phyloP scores from a whole-genome alignment of 345 rosid species.

The Turritis glabra region DNA sequence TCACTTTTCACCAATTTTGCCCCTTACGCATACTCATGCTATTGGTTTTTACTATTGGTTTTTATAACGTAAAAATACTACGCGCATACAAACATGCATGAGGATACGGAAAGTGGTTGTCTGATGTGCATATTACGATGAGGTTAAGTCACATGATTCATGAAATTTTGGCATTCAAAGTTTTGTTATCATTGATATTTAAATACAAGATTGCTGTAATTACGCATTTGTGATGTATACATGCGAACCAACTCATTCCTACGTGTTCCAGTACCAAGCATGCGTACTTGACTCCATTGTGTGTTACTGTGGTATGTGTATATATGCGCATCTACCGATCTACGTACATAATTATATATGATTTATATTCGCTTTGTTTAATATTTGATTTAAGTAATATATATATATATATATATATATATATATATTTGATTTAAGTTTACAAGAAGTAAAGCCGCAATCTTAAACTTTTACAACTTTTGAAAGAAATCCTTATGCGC shows the following conservation, averaged over 20 bases:
- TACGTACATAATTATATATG: too few species aligned
- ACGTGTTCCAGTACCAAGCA: slow-evolving; percentile 9
- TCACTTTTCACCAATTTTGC: slow-evolving; percentile 1
- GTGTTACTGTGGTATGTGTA: background rate
- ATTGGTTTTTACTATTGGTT: slow-evolving; percentile 19
- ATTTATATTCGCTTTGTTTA: too few species aligned
- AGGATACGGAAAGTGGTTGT: slow-evolving; percentile 4
- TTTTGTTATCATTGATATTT: background rate
- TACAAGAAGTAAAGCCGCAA: too few species aligned
- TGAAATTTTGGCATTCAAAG: background rate
- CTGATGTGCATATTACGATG: slow-evolving; percentile 22
- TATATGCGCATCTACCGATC: background rate
- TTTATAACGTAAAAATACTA: slow-evolving; percentile 6
- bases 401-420: too few species aligned
- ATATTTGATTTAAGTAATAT: too few species aligned
- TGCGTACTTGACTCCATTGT: background rate
- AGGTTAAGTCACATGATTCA: background rate
- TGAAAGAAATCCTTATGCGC: too few species aligned
- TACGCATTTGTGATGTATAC: background rate
- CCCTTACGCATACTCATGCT: background rate
- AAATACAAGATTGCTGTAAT: background rate
- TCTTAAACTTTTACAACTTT: too few species aligned
- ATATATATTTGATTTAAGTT: too few species aligned
- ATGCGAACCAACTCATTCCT: slow-evolving; percentile 3
- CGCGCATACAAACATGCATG: background rate